phyloP scores from a whole-genome alignment of 305 asterid species.

The Fraxinus dipetala region DNA sequence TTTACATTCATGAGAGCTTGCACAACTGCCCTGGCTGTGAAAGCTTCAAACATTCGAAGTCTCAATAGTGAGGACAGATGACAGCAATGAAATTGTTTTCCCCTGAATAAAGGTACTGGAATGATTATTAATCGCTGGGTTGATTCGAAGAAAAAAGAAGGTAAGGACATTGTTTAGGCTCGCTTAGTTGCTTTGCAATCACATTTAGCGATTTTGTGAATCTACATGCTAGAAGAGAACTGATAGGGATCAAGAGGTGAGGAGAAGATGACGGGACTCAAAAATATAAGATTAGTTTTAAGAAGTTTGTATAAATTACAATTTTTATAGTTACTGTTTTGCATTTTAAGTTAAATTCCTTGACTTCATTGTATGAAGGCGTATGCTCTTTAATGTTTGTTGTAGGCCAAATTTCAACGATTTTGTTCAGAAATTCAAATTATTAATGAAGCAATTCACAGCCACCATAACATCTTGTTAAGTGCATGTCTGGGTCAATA shows the following conservation, averaged over 20 bases:
- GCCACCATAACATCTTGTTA: neutral
- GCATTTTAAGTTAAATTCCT: neutral
- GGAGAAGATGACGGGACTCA: neutral
- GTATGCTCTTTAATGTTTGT: neutral
- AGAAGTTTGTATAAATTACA: neutral
- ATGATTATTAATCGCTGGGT: too few species aligned
- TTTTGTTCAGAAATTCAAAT: neutral
- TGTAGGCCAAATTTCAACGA: neutral
- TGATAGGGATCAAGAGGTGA: neutral
- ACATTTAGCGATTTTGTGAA: neutral
- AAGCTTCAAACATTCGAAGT: conserved; percentile 59
- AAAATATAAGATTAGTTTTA: neutral
- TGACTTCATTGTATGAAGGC: neutral
- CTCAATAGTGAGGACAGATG: conserved; percentile 40
- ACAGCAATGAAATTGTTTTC: neutral
- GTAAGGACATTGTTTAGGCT: neutral
- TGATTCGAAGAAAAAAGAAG: neutral
- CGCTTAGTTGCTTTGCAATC: neutral
- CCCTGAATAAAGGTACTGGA: neutral
- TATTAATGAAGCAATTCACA: neutral
- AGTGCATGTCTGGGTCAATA: too few species aligned
- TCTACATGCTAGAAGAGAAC: neutral
- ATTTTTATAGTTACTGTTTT: neutral
- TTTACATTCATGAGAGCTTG: conserved; percentile 90
- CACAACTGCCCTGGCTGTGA: conserved; percentile 97